phyloP scores from a whole-genome alignment of 2,329 filamentous ascomycete species.

The Fusarium praegraminearum region DNA sequence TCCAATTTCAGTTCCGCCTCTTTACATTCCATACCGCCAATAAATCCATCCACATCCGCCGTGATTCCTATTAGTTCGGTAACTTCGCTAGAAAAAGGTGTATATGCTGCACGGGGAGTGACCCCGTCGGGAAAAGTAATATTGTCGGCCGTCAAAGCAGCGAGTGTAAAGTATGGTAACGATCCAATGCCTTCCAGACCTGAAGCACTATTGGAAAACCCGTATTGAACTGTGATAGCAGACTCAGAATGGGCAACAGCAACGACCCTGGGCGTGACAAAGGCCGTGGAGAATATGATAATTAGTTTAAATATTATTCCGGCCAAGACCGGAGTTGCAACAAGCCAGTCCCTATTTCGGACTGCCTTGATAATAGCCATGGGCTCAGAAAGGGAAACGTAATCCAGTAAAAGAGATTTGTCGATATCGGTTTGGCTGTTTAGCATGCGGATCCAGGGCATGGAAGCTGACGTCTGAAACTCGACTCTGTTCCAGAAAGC shows the following conservation, averaged over 20 bases:
- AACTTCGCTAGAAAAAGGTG: constrained; percentile 49
- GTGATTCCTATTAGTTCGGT: constrained; percentile 44
- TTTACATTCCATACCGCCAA: constrained; percentile 50
- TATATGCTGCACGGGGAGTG: constrained; percentile 52
- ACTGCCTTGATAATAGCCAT: constrained; percentile 47
- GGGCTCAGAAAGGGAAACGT: constrained; percentile 49
- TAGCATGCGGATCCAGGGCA: constrained; percentile 55
- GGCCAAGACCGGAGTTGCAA: constrained; percentile 45
- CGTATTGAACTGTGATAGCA: constrained; percentile 44
- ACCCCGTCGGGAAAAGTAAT: constrained; percentile 51
- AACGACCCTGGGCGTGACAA: constrained; percentile 52
- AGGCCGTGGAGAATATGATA: constrained; percentile 53
- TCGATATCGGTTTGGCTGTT: constrained; percentile 48
- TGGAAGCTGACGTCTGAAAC: constrained; percentile 54
- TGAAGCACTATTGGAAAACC: constrained; percentile 48
- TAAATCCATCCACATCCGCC: constrained; percentile 53
- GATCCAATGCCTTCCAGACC: constrained; percentile 44
- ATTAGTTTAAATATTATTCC: constrained; percentile 51
- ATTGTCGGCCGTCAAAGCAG: constrained; percentile 49
- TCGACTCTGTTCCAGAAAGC: constrained; percentile 55
- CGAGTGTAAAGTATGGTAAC: constrained; percentile 52
- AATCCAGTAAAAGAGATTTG: constrained; percentile 54
- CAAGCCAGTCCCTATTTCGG: constrained; percentile 53
- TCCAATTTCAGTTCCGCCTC: constrained; percentile 44
- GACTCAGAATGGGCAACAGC: constrained; percentile 42